Base-by-base conservation (phyloP, 2,329 filamentous ascomycete species). In the Exophiala bonariae region DNA sequence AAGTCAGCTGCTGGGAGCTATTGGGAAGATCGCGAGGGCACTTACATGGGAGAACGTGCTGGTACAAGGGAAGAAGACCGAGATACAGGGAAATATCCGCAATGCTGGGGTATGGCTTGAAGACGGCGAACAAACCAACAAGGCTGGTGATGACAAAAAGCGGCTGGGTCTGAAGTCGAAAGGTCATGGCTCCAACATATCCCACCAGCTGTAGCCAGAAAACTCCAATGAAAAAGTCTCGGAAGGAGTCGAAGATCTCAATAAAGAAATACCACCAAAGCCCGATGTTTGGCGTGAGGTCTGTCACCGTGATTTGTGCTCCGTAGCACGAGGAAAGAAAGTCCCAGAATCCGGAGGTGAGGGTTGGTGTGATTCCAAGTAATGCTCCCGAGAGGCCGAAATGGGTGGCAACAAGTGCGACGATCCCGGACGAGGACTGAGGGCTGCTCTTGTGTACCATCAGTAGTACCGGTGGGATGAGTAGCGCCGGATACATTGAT, bases 181-280 rank as follows among this genome's bases (percentile, higher is more conserved):
- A 79, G 10, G 86, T 89, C 33, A 99, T 74, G 0, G 89, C 92
- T 13, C 86, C 87, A 28, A 95, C 88, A 68, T 99, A 99, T 31
- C 87, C 86, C 1, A 87, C 83, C 48, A 97, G 82, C 65, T 99
- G 93, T 51, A 99, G 79, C 90, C 95, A 97, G 73, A 99, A 99
- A 39, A 99, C 91, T 44, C 88, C 93, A 3, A 99, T 80, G 77
- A 97, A 99, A 76, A 99, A 99, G 59, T 87, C 85, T 31, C 93
- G 82, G 78, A 99, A 99, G 1, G 91, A 92, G 70, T 99, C 93
- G 66, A 99, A 99, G 83, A 99, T 99, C 66, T 99, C 92, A 58
- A 95, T 95, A 65, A 99, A 97, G 72, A 99, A 99, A 70, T 99
- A 99, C 93, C 93, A 99, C 93, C 93, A 99, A 1, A 99, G 77